phyloP scores from a whole-genome alignment of 108 stramenopile species.

The Aurantiochytrium sp. region DNA sequence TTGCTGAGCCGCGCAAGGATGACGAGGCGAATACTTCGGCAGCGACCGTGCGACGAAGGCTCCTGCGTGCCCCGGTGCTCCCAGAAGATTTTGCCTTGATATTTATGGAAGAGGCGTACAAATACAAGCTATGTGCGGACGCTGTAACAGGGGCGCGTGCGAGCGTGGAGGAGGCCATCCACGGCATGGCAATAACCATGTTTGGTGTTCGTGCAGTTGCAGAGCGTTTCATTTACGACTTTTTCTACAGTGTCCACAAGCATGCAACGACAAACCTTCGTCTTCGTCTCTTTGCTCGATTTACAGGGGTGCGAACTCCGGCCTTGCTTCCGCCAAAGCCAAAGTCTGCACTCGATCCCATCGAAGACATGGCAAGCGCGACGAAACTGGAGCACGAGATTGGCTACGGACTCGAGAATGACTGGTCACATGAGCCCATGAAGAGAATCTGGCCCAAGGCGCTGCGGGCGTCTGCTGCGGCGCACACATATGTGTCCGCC shows the following conservation, averaged over 20 bases:
- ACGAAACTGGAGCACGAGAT: neutral
- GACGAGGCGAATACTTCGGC: neutral
- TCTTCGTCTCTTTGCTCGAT: neutral
- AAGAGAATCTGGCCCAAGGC: neutral
- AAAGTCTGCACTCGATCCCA: neutral
- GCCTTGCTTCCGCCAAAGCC: neutral
- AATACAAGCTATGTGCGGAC: neutral
- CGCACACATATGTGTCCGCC: neutral
- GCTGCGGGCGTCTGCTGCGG: neutral
- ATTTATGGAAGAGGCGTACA: neutral
- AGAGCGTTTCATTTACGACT: neutral
- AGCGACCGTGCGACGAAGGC: neutral
- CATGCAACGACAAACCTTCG: neutral
- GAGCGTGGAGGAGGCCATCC: neutral
- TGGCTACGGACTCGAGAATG: neutral
- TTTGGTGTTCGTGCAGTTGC: neutral
- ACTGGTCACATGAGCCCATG: neutral
- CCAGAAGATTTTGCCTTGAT: neutral
- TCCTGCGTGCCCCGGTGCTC: neutral
- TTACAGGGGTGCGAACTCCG: neutral
- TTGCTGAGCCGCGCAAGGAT: neutral
- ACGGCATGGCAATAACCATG: neutral
- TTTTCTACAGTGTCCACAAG: neutral
- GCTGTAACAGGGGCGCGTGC: neutral
- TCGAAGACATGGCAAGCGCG: neutral